A percentile compares a stretch with the other conserved stretches of the same genome.
These are phyloP conservation scores for Juglanconis oblonga DNA, from an alignment of 2,329 filamentous ascomycete species.

Conservation along the genomic window DNA sequence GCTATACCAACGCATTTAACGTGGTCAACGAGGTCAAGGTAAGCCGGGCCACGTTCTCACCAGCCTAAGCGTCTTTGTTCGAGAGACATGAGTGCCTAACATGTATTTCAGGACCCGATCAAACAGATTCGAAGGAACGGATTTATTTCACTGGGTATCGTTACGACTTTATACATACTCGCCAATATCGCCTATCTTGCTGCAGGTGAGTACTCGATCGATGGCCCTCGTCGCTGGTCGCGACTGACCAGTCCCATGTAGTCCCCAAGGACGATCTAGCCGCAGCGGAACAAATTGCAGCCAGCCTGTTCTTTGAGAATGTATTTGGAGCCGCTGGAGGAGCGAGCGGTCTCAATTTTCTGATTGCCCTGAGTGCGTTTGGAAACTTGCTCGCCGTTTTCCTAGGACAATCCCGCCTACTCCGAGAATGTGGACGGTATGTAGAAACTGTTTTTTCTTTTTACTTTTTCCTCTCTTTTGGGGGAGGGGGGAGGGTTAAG, in stretches of 20 bases:
- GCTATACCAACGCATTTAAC: constrained; percentile 58
- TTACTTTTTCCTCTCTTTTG: too few relatives aligned
- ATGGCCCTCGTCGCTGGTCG: not conserved
- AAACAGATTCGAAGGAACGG: constrained; percentile 50
- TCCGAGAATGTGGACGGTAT: constrained; percentile 57
- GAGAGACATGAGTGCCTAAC: not conserved
- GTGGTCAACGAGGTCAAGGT: constrained; percentile 56
- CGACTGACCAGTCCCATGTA: not conserved
- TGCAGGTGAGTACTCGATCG: constrained; percentile 28
- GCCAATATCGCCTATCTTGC: constrained; percentile 61
- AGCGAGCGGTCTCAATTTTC: constrained; percentile 49
- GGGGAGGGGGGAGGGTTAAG: too few relatives aligned
- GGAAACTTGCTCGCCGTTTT: constrained; percentile 55
- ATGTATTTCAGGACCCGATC: constrained; percentile 47
- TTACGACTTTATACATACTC: constrained; percentile 53
- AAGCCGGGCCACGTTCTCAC: not conserved
- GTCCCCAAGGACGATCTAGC: constrained; percentile 51
- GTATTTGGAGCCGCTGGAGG: constrained; percentile 51
- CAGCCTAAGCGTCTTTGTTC: not conserved
- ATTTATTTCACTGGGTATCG: constrained; percentile 46
- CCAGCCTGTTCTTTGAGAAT: constrained; percentile 54
- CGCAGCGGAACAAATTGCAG: constrained; percentile 49
- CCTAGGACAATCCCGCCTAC: constrained; percentile 53
- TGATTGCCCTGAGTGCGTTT: constrained; percentile 56
- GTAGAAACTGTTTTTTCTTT: not conserved